Conservation (phyloP, 306 rosid species). For the Cucumis sativus region DNA sequence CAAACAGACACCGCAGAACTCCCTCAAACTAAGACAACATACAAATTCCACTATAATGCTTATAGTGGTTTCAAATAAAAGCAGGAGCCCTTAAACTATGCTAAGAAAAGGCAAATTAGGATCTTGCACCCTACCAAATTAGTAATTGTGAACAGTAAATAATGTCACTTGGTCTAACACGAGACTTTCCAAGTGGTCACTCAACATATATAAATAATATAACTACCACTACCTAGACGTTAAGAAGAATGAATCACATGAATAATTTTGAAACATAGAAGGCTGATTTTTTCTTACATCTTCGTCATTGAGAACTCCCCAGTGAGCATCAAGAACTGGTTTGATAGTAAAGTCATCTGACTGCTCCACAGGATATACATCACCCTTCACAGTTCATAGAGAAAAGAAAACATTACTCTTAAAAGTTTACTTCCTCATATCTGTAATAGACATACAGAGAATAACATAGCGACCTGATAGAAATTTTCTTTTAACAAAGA, state of each 20-base stretch:
- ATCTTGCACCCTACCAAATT: not conserved
- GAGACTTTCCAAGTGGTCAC: too few relatives aligned
- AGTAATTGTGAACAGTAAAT: not conserved
- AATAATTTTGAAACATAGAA: not conserved
- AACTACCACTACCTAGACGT: not conserved
- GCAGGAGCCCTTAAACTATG: not conserved
- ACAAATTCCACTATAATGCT: not conserved
- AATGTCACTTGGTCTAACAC: too few relatives aligned
- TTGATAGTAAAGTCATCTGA: slow-evolving; percentile 16
- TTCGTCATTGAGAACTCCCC: slow-evolving; percentile 49
- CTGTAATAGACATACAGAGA: not conserved
- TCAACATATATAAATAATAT: too few relatives aligned
- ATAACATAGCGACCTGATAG: not conserved
- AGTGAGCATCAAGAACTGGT: slow-evolving; percentile 48
- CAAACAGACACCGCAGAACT: not conserved
- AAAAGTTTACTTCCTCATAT: not conserved
- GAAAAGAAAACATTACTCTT: not conserved
- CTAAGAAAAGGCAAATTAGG: not conserved
- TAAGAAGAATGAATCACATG: not conserved
- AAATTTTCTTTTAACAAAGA: not conserved
- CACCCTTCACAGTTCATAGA: slow-evolving; percentile 29
- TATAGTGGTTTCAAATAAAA: not conserved
- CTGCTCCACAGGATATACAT: slow-evolving; percentile 50
- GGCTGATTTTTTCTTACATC: slow-evolving; percentile 26
- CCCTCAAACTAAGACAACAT: not conserved